Base-by-base conservation (phyloP, 768 basidiomycete species). In the Nidularia pulvinata region DNA sequence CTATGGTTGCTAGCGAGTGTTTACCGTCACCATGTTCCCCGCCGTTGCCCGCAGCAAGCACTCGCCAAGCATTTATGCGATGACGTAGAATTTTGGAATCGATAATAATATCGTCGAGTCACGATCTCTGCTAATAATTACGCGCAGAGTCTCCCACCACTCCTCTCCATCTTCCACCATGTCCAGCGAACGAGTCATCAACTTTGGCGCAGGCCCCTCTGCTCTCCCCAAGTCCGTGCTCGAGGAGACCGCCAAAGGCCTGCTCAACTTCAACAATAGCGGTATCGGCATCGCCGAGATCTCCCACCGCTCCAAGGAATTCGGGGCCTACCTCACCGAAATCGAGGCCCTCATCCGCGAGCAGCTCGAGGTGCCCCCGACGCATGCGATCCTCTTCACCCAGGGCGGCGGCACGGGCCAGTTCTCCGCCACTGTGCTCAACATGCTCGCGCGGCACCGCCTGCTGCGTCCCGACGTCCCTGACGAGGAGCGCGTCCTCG, bases 281-380 rank as follows among this genome's bases (percentile, higher is more conserved):
- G 97, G 97, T 30, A 95, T 98, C 56, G 97, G 97, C 44, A 85
- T 99, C 66, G 91, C 93, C 43, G 97, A 99, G 70, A 84, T 98
- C 66, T 96, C 94, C 1, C 97, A 99, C 69, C 90, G 97, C 59
- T 94, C 94, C 39, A 85, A 91, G 61, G 89, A 95, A 58, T 98
- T 98, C 69, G 79, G 80, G 50, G 76, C 80, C 19, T 89, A 88
- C 69, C 69, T 95, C 58, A 72, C 76, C 52, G 67, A 76, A 48
- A 75, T 88, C 63, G 84, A 88, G 69, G 67, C 73, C 36, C 82
- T 84, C 64, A 83, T 94, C 56, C 85, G 93, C 53, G 73, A 71
- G 11, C 88, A 95, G 62, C 87, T 98, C 55, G 71, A 79, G 13
- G 85, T 99, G 34, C 96, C 97, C 7, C 66, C 81, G 39, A 89